These are phyloP conservation scores for Thelonectria olida DNA, from an alignment of 2,329 filamentous ascomycete genomes.

Conservation along the genomic window DNA sequence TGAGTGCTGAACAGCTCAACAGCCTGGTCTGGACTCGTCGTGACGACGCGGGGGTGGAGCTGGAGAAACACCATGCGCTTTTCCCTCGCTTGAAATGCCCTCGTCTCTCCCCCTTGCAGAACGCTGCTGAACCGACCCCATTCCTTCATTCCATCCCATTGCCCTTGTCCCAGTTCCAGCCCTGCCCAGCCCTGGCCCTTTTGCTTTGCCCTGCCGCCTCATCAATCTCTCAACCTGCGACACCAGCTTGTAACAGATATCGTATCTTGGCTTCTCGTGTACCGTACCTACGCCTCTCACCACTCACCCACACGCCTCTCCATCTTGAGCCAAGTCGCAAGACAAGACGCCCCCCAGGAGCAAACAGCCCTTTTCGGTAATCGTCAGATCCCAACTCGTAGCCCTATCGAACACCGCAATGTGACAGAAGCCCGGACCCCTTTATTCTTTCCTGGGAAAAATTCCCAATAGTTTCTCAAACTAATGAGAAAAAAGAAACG, in stretches of 20 bases:
- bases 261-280: constrained; percentile 1
- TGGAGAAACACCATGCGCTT: background rate
- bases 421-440: too few relatives aligned
- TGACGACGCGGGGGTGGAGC: constrained; percentile 17
- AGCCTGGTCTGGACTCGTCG: background rate
- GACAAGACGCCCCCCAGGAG: background rate
- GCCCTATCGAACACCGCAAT: background rate
- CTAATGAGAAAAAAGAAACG: background rate
- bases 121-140: background rate
- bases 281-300: constrained; percentile 9
- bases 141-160: background rate
- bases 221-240: constrained; percentile 18
- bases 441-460: background rate
- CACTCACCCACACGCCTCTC: background rate
- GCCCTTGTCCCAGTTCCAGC: background rate
- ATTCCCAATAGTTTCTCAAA: background rate
- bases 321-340: background rate
- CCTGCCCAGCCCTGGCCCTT: constrained; percentile 5
- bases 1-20: background rate
- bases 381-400: background rate
- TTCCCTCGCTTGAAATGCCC: background rate
- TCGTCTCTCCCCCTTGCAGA: background rate
- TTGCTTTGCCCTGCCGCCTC: background rate
- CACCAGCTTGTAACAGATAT: constrained; percentile 1
- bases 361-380: constrained; percentile 3